Percentiles rank a stretch among this genome's conserved stretches.
Conservation (phyloP, 1,284 basidiomycete genomes). For the Cutaneotrichosporon cutaneum region DNA sequence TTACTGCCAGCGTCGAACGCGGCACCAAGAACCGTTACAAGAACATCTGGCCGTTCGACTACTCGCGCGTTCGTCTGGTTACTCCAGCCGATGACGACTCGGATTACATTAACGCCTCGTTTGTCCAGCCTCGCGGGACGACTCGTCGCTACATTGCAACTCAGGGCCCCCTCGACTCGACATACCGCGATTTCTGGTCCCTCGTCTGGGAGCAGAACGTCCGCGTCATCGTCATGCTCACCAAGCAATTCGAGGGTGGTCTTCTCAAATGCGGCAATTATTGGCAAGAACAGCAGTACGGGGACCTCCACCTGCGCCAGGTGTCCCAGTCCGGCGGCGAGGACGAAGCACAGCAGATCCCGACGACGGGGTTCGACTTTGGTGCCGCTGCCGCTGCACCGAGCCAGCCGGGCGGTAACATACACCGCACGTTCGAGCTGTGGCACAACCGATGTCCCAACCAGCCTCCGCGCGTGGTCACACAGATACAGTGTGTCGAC, state of each 20-base stretch:
- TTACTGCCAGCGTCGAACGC: constrained; percentile 92
- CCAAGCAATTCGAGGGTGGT: constrained; percentile 84
- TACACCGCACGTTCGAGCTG: constrained; percentile 70
- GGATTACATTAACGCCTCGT: constrained; percentile 93
- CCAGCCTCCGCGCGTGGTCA: constrained; percentile 59
- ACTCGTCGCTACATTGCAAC: constrained; percentile 86
- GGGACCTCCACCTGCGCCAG: constrained; percentile 65
- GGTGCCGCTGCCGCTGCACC: constrained; percentile 26
- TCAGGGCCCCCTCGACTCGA: constrained; percentile 88
- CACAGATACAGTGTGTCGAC: constrained; percentile 80
- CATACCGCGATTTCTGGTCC: constrained; percentile 92
- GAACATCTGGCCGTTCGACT: constrained; percentile 95
- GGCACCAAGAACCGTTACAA: constrained; percentile 86
- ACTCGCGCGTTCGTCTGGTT: constrained; percentile 67
- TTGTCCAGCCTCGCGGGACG: constrained; percentile 79
- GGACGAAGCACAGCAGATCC: constrained; percentile 37
- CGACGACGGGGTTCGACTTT: constrained; percentile 52
- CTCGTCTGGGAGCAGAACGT: constrained; percentile 60
- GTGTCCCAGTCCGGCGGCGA: constrained; percentile 62
- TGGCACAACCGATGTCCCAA: constrained; percentile 63
- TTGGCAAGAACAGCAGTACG: constrained; percentile 74
- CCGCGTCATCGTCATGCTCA: constrained; percentile 68
- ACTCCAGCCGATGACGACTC: constrained; percentile 59
- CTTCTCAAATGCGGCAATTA: constrained; percentile 89
- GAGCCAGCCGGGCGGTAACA: constrained; percentile 37